These are phyloP conservation scores for Groenewaldozyma salmanticensis DNA, from an alignment of 805 yeast genomes.

Conservation along the genomic window DNA sequence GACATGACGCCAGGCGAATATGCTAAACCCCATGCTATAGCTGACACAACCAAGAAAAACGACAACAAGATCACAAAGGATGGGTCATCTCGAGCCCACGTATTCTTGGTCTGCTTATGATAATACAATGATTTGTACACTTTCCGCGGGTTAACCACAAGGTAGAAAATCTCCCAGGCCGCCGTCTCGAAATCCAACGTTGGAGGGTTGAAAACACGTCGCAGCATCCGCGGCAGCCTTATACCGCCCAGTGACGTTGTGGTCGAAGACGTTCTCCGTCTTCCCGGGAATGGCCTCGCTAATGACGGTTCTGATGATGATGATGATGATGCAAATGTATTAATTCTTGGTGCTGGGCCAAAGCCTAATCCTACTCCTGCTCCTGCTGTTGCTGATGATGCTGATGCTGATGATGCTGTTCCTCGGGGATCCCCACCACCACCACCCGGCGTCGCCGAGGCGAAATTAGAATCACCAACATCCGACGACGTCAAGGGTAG, in stretches of 20 bases:
- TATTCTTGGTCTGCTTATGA: constrained; percentile 66
- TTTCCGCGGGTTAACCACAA: constrained; percentile 65
- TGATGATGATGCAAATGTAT: no score
- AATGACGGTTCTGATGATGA: no score
- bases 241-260: constrained; percentile 3
- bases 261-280: no score
- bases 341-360: no score
- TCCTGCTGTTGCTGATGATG: no score
- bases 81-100: constrained; percentile 90
- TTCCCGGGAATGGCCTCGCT: constrained; percentile 1
- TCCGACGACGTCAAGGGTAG: neutral
- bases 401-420: no score
- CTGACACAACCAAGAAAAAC: constrained; percentile 57
- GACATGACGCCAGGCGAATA: constrained; percentile 57
- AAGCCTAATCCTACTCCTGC: no score
- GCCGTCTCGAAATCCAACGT: constrained; percentile 90
- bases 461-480: neutral
- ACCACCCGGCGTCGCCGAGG: neutral
- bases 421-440: neutral
- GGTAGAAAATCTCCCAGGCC: constrained; percentile 75
- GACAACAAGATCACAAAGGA: constrained; percentile 68
- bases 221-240: constrained; percentile 21
- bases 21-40: constrained; percentile 84
- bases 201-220: constrained; percentile 55
- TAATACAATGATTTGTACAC: constrained; percentile 76